Base-by-base conservation (phyloP, 257 asterid genomes). In the Gentiana dahurica region DNA sequence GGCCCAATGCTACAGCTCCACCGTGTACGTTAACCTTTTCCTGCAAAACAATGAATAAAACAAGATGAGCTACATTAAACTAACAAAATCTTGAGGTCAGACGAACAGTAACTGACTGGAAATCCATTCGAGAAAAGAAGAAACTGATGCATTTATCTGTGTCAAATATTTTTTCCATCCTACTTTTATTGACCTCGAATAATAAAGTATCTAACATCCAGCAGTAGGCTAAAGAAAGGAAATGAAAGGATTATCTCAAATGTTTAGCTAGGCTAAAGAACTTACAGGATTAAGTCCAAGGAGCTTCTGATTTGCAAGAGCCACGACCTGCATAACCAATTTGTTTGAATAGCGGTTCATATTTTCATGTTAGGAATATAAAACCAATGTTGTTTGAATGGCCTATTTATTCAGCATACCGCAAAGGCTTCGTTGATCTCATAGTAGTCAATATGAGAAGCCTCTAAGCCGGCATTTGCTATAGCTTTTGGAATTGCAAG, bases 361-460 rank as follows among this genome's bases (percentile, higher is more conserved):
- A 36, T 13, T 4, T 1, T 15, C 34, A 51, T 36, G 3, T 37
- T 35, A 41, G 3, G 8, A 53, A 48, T 48, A 48, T 34, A 24
- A 54, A 5, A 15, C 9, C 12, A 0, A n/a, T 44, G n/a, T 37
- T 24, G 53, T 52, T 60, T 46, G 68, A 70, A 58, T 47, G 32
- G 67, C 46, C 44, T 36, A 41, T 37, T 60, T 37, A 47, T 32
- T 35, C 36, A 34, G 52, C 75, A 64, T 85, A 91, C 98, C 63
- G 99, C 75, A 64, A 92, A 92, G 57, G 99, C 99, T 75, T 92
- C 99, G 47, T 92, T 92, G 67, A 92, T 92, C 75, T 92, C 99
- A 51, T 88, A 92, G 70, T 62, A 92, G 72, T 88, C 97, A 63
- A 92, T 68, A 69, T 85, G 73, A 69, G 99, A 85, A 63, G 90